Percentiles rank a stretch among this genome's conserved stretches.
These are phyloP conservation scores for Tricholomella constricta DNA, from an alignment of 768 basidiomycete species.

Conservation along the genomic window DNA sequence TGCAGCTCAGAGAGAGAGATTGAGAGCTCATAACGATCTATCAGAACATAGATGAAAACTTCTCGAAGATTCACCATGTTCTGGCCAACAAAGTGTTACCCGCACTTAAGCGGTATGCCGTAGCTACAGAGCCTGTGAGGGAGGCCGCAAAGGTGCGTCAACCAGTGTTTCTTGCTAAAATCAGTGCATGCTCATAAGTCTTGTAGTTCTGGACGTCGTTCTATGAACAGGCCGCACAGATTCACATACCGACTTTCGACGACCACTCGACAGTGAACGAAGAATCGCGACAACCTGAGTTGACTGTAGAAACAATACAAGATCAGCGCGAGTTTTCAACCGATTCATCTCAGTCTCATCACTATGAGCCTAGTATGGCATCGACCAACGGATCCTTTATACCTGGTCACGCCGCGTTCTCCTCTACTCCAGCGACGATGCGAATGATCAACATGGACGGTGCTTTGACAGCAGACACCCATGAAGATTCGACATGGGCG, in stretches of 20 bases:
- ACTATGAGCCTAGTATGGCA: constrained; percentile 45
- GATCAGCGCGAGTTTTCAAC: constrained; percentile 20
- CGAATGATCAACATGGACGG: constrained; percentile 38
- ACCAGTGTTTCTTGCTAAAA: too few species aligned
- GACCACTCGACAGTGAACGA: constrained; percentile 64
- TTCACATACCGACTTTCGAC: constrained; percentile 75
- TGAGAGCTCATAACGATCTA: not conserved
- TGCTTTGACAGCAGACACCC: constrained; percentile 39
- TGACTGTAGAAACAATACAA: constrained; percentile 25
- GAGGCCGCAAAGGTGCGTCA: constrained; percentile 83
- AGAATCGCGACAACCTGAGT: constrained; percentile 42
- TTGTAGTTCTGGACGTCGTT: constrained; percentile 94
- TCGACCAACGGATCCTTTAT: constrained; percentile 74
- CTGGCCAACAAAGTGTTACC: constrained; percentile 82
- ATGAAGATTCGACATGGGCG: constrained; percentile 68
- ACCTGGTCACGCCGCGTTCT: constrained; percentile 69
- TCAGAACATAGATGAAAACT: constrained; percentile 91
- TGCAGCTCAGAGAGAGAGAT: too few species aligned
- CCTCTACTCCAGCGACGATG: constrained; percentile 74
- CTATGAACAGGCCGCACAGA: constrained; percentile 91
- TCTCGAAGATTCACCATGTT: constrained; percentile 85
- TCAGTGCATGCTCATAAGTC: not conserved
- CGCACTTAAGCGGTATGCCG: constrained; percentile 86
- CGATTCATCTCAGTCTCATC: constrained; percentile 22
- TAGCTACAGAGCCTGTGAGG: constrained; percentile 82